Percentiles rank a stretch among this genome's conserved stretches.
Conservation (phyloP, 495 filamentous ascomycete species). For the Annulohypoxylon nitens region DNA sequence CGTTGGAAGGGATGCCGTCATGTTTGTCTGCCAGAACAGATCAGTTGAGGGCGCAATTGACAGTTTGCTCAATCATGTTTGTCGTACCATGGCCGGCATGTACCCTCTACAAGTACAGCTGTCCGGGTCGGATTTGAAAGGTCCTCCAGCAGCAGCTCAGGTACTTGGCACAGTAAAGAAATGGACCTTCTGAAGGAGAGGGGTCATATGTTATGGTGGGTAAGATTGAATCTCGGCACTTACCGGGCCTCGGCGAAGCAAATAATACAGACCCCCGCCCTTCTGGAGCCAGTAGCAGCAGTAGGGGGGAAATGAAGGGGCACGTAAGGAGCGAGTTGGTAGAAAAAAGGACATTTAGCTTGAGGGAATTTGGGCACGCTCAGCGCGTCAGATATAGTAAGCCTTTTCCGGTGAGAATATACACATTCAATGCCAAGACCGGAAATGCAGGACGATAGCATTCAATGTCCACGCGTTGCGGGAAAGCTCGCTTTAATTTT, state of each 20-base stretch:
- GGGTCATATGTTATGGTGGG: constrained; percentile 9
- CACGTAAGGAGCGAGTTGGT: constrained; percentile 13
- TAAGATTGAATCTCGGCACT: constrained; percentile 39
- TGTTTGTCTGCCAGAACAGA: constrained; percentile 14
- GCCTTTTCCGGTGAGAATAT: constrained; percentile 34
- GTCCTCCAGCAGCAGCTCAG: neutral
- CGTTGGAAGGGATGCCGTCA: constrained; percentile 17
- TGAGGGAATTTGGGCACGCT: constrained; percentile 43
- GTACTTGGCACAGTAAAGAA: constrained; percentile 4
- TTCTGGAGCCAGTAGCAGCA: constrained; percentile 18
- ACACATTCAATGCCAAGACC: constrained; percentile 34
- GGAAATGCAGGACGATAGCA: constrained; percentile 33
- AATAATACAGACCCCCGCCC: constrained; percentile 24
- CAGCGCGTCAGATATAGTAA: constrained; percentile 48
- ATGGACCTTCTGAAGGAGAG: neutral
- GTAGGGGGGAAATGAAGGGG: constrained; percentile 32
- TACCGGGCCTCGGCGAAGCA: constrained; percentile 27
- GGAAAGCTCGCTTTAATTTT: constrained; percentile 13
- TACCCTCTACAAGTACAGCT: constrained; percentile 5
- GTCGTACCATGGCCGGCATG: neutral
- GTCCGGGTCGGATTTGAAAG: neutral
- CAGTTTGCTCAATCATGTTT: constrained; percentile 16
- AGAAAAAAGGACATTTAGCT: constrained; percentile 24
- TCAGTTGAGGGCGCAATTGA: constrained; percentile 25
- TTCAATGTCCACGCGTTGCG: constrained; percentile 25